Base-by-base conservation (phyloP, 768 basidiomycete species). In the Lactifluus pinguis region DNA sequence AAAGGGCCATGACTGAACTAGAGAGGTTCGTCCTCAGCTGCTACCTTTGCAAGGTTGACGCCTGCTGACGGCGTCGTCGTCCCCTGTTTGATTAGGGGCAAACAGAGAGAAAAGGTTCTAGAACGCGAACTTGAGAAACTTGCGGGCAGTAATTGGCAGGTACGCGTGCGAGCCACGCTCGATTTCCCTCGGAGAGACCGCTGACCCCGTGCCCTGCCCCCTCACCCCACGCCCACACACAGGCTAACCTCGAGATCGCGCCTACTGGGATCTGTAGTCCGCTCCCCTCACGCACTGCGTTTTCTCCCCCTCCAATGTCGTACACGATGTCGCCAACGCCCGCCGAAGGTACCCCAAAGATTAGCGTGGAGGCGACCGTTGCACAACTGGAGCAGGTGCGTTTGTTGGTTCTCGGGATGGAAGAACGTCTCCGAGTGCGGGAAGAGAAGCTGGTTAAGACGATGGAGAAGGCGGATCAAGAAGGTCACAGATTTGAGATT, bases 131-230 rank as follows among this genome's bases (percentile, higher is more conserved):
- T 93, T 14, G 76, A 82, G 6, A 84, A 80, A 63, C 72, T 90
- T 21, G 86, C 82, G 1, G 90, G 90, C 0, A 84, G 87, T 55
- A 86, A 90, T 68, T 92, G 90, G 90, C 87, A 90, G 82, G 87
- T 85, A 59, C 41, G 78, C 67, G 30, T 44, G 50, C 32, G 21
- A 32, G 14, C 45, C 50, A 21, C 19, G 44, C 38, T 7, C 6
- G 6, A 13, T 32, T 36, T 15, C 32, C 21, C 19, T n/a, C n/a
- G n/a, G n/a, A 29, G 29, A n/a, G n/a, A n/a, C n/a, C n/a, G n/a
- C n/a, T n/a, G n/a, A n/a, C n/a, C n/a, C n/a, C n/a, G n/a, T n/a
- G n/a, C n/a, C n/a, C n/a, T n/a, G 14, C 8, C 47, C 75, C 29
- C 19, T 65, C 70, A 36, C 71, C 74, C 38, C 72, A 76, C 55